A percentile compares a stretch with the other conserved stretches of the same genome.
Conservation (phyloP, 2,329 filamentous ascomycete genomes). For the Triangularia setosa region DNA sequence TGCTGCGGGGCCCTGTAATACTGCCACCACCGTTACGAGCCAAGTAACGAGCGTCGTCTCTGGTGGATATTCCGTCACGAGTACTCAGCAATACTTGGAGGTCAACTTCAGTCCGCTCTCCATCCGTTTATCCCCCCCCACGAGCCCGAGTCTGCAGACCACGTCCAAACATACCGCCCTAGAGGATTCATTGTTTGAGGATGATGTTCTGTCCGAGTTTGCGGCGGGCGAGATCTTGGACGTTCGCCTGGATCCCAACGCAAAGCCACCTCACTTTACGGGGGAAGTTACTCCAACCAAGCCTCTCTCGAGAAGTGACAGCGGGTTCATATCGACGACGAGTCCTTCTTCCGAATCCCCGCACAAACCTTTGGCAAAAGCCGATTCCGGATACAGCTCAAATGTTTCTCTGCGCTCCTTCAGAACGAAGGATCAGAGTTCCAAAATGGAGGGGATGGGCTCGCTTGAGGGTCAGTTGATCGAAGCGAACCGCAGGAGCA, state of each 20-base stretch:
- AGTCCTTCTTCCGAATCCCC: conserved; percentile 42
- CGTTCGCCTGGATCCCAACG: conserved; percentile 41
- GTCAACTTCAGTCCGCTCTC: conserved; percentile 35
- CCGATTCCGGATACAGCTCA: conserved; percentile 60
- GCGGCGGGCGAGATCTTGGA: conserved; percentile 37
- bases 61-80: conserved; percentile 5
- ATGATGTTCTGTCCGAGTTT: conserved; percentile 34
- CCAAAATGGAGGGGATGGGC: conserved; percentile 26
- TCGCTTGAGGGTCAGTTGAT: conserved; percentile 14
- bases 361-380: conserved; percentile 48
- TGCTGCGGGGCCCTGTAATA: neutral
- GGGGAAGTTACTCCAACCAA: conserved; percentile 23
- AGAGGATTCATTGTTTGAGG: conserved; percentile 47
- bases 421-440: conserved; percentile 31
- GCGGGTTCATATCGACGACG: conserved; percentile 41
- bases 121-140: conserved; percentile 30
- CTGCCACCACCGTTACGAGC: conserved; percentile 10
- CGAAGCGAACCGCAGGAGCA: neutral
- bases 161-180: conserved; percentile 47
- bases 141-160: conserved; percentile 36
- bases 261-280: conserved; percentile 40
- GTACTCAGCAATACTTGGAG: conserved; percentile 24
- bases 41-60: conserved; percentile 9
- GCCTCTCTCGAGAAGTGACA: conserved; percentile 41
- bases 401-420: conserved; percentile 55